Evolutionary conservation across 2,329 filamentous ascomycete species (phyloP).

Genomic region (Leptographium galeiforme): DNA sequence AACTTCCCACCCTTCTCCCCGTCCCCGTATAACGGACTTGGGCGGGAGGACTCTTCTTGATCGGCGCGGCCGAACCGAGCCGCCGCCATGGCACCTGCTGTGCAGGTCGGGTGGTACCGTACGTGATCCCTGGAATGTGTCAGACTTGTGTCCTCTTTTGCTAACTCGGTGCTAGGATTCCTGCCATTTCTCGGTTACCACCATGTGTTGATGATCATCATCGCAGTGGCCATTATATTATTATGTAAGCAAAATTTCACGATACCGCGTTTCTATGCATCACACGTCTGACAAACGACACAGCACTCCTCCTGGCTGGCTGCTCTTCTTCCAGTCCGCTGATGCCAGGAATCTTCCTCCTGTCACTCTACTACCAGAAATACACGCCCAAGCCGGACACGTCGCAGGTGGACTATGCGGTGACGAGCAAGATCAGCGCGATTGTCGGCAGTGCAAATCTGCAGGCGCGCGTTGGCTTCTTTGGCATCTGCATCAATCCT

Average conservation of each 20-base stretch:
- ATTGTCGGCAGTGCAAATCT: constrained; percentile 76
- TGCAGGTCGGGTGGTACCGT: constrained; percentile 38
- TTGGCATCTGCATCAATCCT: constrained; percentile 90
- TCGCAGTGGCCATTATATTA: constrained; percentile 84
- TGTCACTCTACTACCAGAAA: constrained; percentile 90
- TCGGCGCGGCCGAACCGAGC: background rate
- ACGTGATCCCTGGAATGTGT: constrained; percentile 14
- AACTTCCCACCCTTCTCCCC: background rate
- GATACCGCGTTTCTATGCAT: background rate
- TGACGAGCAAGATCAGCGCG: constrained; percentile 73
- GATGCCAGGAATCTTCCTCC: constrained; percentile 91
- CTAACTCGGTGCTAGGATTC: constrained; percentile 31
- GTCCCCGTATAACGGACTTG: background rate
- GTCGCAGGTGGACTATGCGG: constrained; percentile 80
- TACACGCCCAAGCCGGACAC: constrained; percentile 74
- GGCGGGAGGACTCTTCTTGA: background rate
- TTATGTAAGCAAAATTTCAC: constrained; percentile 53
- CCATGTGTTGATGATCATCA: constrained; percentile 94
- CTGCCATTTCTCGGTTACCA: constrained; percentile 60
- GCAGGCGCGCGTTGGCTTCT: constrained; percentile 90
- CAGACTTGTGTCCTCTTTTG: background rate
- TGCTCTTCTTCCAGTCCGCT: constrained; percentile 93
- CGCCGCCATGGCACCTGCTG: constrained; percentile 17
- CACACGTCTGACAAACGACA: background rate
- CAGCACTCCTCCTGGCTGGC: constrained; percentile 83